Conservation (phyloP, 768 basidiomycete genomes). For the Lentinus tigrinus region DNA sequence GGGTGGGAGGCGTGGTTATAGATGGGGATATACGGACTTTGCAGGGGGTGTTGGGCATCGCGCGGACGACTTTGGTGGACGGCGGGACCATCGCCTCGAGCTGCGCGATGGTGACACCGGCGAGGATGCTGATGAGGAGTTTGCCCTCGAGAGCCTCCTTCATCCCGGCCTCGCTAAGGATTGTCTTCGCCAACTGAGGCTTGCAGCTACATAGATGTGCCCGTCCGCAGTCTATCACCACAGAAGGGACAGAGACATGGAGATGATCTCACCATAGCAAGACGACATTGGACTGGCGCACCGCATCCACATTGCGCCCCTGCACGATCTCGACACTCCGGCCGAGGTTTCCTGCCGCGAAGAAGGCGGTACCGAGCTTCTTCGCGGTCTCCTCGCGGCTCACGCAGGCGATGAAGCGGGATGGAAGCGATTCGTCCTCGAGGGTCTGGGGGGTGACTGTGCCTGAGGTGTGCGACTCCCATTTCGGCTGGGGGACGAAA, state of each 20-base stretch:
- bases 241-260: background rate
- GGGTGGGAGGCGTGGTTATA: background rate
- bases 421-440: constrained; percentile 70
- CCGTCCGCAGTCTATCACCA: background rate
- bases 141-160: constrained; percentile 83
- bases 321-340: constrained; percentile 67
- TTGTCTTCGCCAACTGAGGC: constrained; percentile 78
- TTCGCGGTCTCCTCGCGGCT: constrained; percentile 71
- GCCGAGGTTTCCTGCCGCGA: constrained; percentile 56
- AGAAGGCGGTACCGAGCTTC: constrained; percentile 64
- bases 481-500: constrained; percentile 40
- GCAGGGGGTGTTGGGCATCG: constrained; percentile 99
- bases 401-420: constrained; percentile 85
- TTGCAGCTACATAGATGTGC: constrained; percentile 69
- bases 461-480: constrained; percentile 72
- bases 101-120: constrained; percentile 91
- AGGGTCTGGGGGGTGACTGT: constrained; percentile 63
- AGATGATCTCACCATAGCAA: constrained; percentile 71
- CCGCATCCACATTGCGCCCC: constrained; percentile 71
- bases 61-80: constrained; percentile 83
- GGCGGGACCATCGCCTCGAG: constrained; percentile 71
- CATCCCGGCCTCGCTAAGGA: constrained; percentile 76
- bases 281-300: constrained; percentile 75
- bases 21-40: constrained; percentile 51
- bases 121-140: constrained; percentile 93